phyloP scores from a whole-genome alignment of 208 protist genomes.

The Leishmania major region DNA sequence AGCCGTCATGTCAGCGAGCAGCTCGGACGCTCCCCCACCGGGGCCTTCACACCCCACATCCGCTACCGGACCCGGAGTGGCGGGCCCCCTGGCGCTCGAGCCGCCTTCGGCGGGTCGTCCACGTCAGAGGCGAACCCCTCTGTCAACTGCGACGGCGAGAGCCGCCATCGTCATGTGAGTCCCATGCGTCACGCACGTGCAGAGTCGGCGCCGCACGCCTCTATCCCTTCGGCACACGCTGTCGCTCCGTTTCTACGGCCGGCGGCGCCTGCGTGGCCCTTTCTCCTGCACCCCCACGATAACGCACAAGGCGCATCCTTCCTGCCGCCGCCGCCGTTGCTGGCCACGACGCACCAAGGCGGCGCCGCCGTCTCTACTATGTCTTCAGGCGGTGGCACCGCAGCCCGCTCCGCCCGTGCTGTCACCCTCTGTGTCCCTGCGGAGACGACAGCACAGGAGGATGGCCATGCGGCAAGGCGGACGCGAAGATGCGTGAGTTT shows the following conservation, averaged over 20 bases:
- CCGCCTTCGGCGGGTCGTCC: neutral
- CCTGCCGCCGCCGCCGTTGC: neutral
- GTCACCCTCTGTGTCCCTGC: neutral
- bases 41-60: constrained; percentile 14
- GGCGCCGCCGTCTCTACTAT: neutral
- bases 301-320: neutral
- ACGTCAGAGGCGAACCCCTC: neutral
- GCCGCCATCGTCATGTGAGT: neutral
- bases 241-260: neutral
- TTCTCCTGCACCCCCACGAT: neutral
- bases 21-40: neutral
- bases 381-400: neutral
- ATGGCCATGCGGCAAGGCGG: neutral
- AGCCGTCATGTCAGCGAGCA: neutral
- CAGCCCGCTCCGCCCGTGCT: neutral
- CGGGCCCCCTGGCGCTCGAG: neutral
- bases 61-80: constrained; percentile 6
- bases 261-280: neutral
- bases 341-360: neutral
- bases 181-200: neutral
- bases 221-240: neutral
- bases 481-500: neutral
- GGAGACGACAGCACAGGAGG: neutral
- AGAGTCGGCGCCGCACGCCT: neutral
- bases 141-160: neutral